Evolutionary conservation across 2,329 filamentous ascomycete species (phyloP).

Genomic region (Sordariomycetes sp.): DNA sequence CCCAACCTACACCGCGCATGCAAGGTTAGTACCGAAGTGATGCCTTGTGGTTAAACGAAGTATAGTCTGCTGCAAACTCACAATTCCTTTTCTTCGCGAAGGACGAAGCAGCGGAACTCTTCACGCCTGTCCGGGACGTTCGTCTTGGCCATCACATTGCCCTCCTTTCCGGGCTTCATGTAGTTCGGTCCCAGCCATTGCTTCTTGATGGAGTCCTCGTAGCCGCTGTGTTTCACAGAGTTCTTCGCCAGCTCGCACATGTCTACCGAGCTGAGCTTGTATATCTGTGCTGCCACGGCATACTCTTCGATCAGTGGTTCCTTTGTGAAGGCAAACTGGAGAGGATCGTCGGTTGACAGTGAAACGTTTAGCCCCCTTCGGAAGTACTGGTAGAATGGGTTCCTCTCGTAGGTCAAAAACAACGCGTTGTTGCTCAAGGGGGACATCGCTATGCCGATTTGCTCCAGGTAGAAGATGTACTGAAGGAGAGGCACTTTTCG

Average conservation of each 20-base stretch:
- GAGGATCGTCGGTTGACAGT: constrained; percentile 87
- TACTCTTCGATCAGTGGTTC: constrained; percentile 98
- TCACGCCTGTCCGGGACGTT: constrained; percentile 92
- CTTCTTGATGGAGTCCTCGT: constrained; percentile 79
- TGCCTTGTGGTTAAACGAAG: background rate
- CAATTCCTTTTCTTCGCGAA: constrained; percentile 77
- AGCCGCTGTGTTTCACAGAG: constrained; percentile 89
- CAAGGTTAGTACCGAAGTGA: background rate
- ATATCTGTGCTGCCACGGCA: constrained; percentile 94
- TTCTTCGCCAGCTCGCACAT: constrained; percentile 99
- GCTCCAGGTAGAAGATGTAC: constrained; percentile 95
- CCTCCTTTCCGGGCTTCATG: constrained; percentile 64
- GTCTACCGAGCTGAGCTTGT: constrained; percentile 91
- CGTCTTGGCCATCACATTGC: constrained; percentile 90
- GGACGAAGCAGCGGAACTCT: constrained; percentile 79
- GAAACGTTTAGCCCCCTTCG: constrained; percentile 90
- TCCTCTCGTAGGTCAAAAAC: constrained; percentile 92
- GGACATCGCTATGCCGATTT: constrained; percentile 99
- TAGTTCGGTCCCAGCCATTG: constrained; percentile 82
- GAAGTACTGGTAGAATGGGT: constrained; percentile 94
- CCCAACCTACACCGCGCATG: background rate
- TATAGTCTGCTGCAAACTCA: constrained; percentile 30
- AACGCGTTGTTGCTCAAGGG: constrained; percentile 95
- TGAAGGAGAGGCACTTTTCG: constrained; percentile 91
- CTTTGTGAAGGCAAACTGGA: constrained; percentile 98